Percentiles rank a stretch among this genome's conserved stretches.
phyloP scores from a whole-genome alignment of 495 filamentous ascomycete species.

The Penicillium subrubescens region DNA sequence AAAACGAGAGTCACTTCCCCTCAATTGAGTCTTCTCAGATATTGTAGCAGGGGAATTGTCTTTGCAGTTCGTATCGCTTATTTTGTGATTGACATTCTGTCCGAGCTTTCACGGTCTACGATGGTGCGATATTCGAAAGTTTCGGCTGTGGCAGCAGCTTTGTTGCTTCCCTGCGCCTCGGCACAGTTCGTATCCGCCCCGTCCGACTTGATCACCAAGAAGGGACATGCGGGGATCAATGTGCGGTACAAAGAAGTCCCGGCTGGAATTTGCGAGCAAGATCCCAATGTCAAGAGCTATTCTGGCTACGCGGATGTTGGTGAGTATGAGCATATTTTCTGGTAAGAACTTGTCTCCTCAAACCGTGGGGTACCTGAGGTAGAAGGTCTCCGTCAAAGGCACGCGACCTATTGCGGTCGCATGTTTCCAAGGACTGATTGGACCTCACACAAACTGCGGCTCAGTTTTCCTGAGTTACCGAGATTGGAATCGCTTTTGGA shows the following conservation, averaged over 20 bases:
- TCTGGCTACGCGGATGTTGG: slow-evolving; percentile 67
- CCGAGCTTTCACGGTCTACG: not conserved
- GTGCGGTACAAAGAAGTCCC: slow-evolving; percentile 66
- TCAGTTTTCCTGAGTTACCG: too few relatives aligned
- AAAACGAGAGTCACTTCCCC: not conserved
- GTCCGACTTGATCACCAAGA: slow-evolving; percentile 51
- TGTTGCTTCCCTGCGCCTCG: slow-evolving; percentile 6
- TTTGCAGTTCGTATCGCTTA: not conserved
- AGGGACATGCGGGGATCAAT: slow-evolving; percentile 53
- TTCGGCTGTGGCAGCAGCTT: not conserved
- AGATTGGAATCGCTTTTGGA: too few relatives aligned
- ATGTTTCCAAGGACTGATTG: not conserved
- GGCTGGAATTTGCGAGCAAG: slow-evolving; percentile 64
- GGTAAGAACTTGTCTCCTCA: slow-evolving; percentile 18
- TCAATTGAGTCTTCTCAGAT: not conserved
- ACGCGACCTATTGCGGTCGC: not conserved
- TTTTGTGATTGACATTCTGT: not conserved
- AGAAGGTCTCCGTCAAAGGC: not conserved
- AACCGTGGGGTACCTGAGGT: not conserved
- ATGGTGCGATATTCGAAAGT: slow-evolving; percentile 13
- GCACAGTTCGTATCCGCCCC: slow-evolving; percentile 64
- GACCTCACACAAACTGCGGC: too few relatives aligned
- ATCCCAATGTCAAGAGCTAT: slow-evolving; percentile 65
- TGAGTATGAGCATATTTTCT: slow-evolving; percentile 65
- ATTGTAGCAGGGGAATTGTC: not conserved